A percentile compares a stretch with the other conserved stretches of the same genome.
Conservation (phyloP, 2,329 filamentous ascomycete genomes). For the Colletotrichum sp. region DNA sequence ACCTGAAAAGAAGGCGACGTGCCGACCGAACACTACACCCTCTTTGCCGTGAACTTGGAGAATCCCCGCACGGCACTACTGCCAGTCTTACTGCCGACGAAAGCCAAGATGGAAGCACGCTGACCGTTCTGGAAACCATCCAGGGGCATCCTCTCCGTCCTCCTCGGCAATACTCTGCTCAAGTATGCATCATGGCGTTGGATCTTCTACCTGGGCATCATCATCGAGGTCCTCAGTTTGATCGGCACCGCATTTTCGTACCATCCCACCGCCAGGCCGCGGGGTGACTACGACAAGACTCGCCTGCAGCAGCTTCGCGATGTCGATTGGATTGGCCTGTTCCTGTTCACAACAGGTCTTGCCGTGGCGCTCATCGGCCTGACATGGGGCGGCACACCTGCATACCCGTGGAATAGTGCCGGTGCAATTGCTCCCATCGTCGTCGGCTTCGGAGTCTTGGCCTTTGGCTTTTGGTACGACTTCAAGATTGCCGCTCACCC, state of each 20-base stretch:
- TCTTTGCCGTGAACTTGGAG: neutral
- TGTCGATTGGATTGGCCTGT: slow-evolving; percentile 31
- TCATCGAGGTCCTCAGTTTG: slow-evolving; percentile 26
- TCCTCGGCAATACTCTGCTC: slow-evolving; percentile 29
- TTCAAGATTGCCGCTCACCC: slow-evolving; percentile 25
- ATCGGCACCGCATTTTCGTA: slow-evolving; percentile 29
- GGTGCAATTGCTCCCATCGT: slow-evolving; percentile 21
- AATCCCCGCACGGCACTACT: neutral
- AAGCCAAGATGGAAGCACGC: neutral
- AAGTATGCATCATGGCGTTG: slow-evolving; percentile 32
- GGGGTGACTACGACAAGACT: slow-evolving; percentile 31
- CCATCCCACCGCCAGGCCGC: slow-evolving; percentile 27
- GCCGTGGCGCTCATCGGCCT: slow-evolving; percentile 25
- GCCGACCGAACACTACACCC: slow-evolving; percentile 8
- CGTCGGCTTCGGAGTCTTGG: slow-evolving; percentile 22
- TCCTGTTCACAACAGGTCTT: slow-evolving; percentile 24
- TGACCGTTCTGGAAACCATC: slow-evolving; percentile 16
- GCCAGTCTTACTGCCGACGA: neutral
- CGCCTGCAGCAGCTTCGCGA: slow-evolving; percentile 31
- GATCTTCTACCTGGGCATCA: slow-evolving; percentile 29
- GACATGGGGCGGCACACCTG: slow-evolving; percentile 21
- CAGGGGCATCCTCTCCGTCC: slow-evolving; percentile 28
- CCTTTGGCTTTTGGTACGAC: slow-evolving; percentile 25
- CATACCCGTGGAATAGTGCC: slow-evolving; percentile 19
- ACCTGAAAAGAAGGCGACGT: neutral